These are phyloP conservation scores for Artemisia tridentata DNA, from an alignment of 129 eudicot species.

Conservation along the genomic window DNA sequence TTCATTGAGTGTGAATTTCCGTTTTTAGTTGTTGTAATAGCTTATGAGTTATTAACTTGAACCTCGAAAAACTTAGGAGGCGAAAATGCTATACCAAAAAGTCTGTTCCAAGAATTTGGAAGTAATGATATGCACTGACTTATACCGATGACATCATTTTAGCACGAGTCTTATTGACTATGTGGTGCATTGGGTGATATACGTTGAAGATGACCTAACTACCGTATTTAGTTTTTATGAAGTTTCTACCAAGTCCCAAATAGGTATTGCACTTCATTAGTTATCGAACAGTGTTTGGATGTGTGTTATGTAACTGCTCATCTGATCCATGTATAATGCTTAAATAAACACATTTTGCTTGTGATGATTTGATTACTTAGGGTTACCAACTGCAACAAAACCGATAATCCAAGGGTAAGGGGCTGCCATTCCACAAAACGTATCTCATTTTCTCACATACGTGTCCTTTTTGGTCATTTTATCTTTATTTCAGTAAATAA, in stretches of 20 bases:
- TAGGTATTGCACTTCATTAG: conserved; percentile 1
- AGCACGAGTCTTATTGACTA: background rate
- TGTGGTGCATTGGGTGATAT: background rate
- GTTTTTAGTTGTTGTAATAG: background rate
- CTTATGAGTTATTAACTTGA: too few relatives aligned
- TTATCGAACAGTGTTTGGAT: conserved; percentile 1
- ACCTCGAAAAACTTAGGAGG: too few relatives aligned
- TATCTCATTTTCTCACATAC: too few relatives aligned
- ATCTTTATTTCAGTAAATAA: too few relatives aligned
- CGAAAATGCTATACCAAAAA: too few relatives aligned
- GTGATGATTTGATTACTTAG: too few relatives aligned
- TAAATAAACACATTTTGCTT: background rate
- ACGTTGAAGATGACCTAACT: conserved; percentile 2
- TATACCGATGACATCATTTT: background rate
- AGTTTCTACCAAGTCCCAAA: background rate
- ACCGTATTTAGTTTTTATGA: background rate
- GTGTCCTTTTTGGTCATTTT: too few relatives aligned
- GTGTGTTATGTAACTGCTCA: background rate
- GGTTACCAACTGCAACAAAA: too few relatives aligned
- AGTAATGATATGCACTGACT: background rate
- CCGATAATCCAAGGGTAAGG: background rate
- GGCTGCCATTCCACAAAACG: background rate
- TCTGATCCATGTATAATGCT: background rate
- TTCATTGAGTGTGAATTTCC: background rate
- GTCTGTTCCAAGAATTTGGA: background rate